Percentiles rank a stretch among this genome's conserved stretches.
phyloP scores from a whole-genome alignment of 2,329 filamentous ascomycete species.

The Ophiostoma perfectum region DNA sequence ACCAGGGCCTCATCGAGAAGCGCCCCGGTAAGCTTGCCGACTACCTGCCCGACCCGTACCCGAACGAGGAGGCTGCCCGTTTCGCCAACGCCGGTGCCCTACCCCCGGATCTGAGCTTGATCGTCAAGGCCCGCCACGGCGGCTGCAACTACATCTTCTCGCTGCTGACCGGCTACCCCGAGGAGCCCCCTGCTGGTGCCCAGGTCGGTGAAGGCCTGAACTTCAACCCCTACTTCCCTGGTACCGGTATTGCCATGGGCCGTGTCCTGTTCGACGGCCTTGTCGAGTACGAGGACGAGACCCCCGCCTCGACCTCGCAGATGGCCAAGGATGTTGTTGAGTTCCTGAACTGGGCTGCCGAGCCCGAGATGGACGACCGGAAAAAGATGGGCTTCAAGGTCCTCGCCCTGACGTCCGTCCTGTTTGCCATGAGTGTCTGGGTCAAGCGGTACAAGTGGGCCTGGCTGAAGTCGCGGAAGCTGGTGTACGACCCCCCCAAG shows the following conservation, averaged over 20 bases:
- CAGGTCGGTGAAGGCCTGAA: constrained; percentile 83
- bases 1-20: constrained; percentile 97
- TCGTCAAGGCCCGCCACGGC: constrained; percentile 95
- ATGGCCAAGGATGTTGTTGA: constrained; percentile 99
- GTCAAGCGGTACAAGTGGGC: constrained; percentile 99
- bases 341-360: constrained; percentile 98
- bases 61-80: constrained; percentile 97
- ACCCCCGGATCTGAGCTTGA: constrained; percentile 94
- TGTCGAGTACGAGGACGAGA: constrained; percentile 96
- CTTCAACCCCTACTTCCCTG: constrained; percentile 99
- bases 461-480: constrained; percentile 90
- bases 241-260: constrained; percentile 97
- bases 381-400: constrained; percentile 99
- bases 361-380: constrained; percentile 98
- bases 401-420: constrained; percentile 67
- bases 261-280: constrained; percentile 96
- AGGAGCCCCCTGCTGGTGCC: constrained; percentile 88
- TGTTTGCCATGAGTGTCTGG: constrained; percentile 89
- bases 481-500: constrained; percentile 76
- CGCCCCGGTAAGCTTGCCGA: constrained; percentile 97
- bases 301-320: constrained; percentile 89
- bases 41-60: constrained; percentile 91
- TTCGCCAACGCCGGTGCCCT: constrained; percentile 98
- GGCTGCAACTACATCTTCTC: constrained; percentile 98
- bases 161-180: constrained; percentile 93